Conservation (phyloP, 2,329 filamentous ascomycete genomes). For the Aspergillus calidoustus region DNA sequence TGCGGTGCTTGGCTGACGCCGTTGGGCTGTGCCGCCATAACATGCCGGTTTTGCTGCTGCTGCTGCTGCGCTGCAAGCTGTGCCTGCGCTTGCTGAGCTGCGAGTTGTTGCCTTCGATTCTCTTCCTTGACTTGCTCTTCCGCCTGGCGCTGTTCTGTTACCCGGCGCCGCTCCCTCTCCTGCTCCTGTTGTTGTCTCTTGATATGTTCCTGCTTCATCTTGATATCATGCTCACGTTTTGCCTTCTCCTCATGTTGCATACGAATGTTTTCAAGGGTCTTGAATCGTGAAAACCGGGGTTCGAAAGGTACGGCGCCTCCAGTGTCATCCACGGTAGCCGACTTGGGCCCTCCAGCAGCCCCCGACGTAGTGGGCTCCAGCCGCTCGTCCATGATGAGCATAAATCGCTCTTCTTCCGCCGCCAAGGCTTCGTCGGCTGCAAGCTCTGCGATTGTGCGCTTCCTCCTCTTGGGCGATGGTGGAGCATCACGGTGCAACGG, state of each 20-base stretch:
- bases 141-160: constrained; percentile 48
- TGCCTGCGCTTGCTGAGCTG: constrained; percentile 53
- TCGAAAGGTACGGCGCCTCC: constrained; percentile 76
- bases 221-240: constrained; percentile 53
- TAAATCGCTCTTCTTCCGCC: constrained; percentile 85
- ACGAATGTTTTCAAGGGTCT: constrained; percentile 84
- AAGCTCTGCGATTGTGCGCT: constrained; percentile 92
- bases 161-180: constrained; percentile 53
- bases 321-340: constrained; percentile 74
- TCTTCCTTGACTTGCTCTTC: constrained; percentile 51
- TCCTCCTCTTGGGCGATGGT: constrained; percentile 84
- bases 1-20: constrained; percentile 46
- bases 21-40: constrained; percentile 51
- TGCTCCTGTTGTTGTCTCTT: constrained; percentile 55
- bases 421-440: constrained; percentile 92
- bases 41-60: constrained; percentile 59
- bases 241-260: constrained; percentile 73
- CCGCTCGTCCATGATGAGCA: constrained; percentile 90
- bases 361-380: constrained; percentile 65
- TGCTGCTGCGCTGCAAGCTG: constrained; percentile 40
- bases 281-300: constrained; percentile 87
- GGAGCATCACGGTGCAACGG: constrained; percentile 76
- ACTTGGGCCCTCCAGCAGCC: constrained; percentile 61
- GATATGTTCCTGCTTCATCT: constrained; percentile 54
- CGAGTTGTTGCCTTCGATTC: constrained; percentile 43